phyloP scores from a whole-genome alignment of 2,329 filamentous ascomycete genomes.

The Calonectria fujianensis region DNA sequence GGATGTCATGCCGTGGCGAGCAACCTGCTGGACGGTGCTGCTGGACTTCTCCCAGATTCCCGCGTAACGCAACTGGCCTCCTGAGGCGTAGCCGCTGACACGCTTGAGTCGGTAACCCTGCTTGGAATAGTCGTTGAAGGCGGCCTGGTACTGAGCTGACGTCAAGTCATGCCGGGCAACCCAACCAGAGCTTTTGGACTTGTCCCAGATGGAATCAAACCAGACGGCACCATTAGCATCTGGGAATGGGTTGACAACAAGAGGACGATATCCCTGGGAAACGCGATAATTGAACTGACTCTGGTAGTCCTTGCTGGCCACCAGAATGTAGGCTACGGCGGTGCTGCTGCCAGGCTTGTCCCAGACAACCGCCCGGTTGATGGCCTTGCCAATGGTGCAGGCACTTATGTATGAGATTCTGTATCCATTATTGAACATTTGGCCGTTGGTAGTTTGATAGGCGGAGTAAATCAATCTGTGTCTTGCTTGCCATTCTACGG shows the following conservation, averaged over 20 bases:
- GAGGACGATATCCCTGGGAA: conserved; percentile 7
- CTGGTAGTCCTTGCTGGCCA: conserved; percentile 7
- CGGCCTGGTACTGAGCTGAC: conserved; percentile 17
- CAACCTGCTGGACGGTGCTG: not conserved
- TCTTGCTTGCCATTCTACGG: conserved; percentile 16
- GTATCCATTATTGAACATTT: conserved; percentile 6
- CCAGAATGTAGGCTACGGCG: not conserved
- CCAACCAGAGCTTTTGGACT: conserved; percentile 6
- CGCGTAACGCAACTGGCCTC: not conserved
- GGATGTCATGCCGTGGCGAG: conserved; percentile 21
- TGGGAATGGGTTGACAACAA: conserved; percentile 8
- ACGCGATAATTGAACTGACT: not conserved
- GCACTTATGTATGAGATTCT: conserved; percentile 19
- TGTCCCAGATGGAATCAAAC: conserved; percentile 32
- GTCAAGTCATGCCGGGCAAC: conserved; percentile 12
- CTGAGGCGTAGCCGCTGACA: conserved; percentile 22
- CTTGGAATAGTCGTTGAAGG: not conserved
- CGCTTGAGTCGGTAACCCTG: conserved; percentile 23
- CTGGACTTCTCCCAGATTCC: conserved; percentile 29
- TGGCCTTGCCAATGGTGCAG: not conserved
- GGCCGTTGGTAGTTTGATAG: conserved; percentile 4
- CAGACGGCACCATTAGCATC: not conserved
- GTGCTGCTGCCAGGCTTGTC: not conserved
- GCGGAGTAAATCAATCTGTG: conserved; percentile 3
- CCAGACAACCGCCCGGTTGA: conserved; percentile 26